Evolutionary conservation across 2,329 filamentous ascomycete genomes (phyloP).

Genomic region (Fusarium dlaminii): DNA sequence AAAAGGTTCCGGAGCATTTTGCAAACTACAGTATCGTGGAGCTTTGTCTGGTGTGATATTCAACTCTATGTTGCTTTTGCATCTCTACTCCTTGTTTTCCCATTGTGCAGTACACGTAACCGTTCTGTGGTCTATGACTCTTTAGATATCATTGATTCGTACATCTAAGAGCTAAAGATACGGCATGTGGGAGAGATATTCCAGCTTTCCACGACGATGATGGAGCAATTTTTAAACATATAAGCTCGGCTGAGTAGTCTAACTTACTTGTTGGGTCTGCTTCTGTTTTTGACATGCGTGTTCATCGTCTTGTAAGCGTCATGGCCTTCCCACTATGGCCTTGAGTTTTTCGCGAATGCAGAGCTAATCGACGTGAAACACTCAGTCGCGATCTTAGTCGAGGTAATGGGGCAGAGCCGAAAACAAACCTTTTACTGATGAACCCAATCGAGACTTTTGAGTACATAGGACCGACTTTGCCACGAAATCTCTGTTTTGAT

Average conservation of each 20-base stretch:
- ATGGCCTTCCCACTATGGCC: neutral
- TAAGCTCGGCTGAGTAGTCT: neutral
- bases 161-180: neutral
- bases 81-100: neutral
- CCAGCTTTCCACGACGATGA: neutral
- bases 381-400: neutral
- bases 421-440: neutral
- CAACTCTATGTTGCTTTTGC: neutral
- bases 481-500: neutral
- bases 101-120: neutral
- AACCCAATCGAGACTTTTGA: neutral
- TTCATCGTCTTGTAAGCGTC: conserved; percentile 14
- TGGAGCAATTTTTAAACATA: neutral
- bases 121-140: neutral
- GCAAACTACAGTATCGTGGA: neutral
- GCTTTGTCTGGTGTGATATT: neutral
- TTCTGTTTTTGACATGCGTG: neutral
- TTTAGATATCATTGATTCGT: neutral
- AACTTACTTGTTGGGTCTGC: neutral
- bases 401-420: conserved; percentile 1
- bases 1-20: neutral
- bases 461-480: neutral
- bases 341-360: conserved; percentile 19
- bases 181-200: neutral
- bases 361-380: conserved; percentile 7